These are phyloP conservation scores for Trametes coccinea DNA, from an alignment of 768 basidiomycete genomes.

Conservation along the genomic window DNA sequence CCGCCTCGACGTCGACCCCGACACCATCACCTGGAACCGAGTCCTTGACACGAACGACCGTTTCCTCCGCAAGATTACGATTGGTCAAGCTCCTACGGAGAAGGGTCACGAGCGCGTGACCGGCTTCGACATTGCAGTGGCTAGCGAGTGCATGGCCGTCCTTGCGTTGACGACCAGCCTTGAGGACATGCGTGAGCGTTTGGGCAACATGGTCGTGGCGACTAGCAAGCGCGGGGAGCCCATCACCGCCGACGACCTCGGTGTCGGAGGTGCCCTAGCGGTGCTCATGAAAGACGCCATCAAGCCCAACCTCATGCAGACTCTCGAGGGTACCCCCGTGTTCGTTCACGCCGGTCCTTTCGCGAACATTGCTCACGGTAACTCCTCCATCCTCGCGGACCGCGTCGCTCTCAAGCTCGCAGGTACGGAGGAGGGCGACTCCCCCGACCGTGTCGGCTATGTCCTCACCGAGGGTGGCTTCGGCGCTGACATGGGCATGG, in stretches of 20 bases:
- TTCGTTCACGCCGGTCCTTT: conserved; percentile 99
- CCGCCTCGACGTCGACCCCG: conserved; percentile 86
- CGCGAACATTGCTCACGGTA: conserved; percentile 98
- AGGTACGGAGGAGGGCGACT: conserved; percentile 90
- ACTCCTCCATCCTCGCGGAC: conserved; percentile 98
- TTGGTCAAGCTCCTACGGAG: conserved; percentile 90
- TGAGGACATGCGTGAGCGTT: conserved; percentile 86
- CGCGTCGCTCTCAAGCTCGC: conserved; percentile 95
- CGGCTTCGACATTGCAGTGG: conserved; percentile 96
- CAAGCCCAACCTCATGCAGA: conserved; percentile 99
- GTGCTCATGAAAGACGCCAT: conserved; percentile 99
- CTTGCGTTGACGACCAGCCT: conserved; percentile 87
- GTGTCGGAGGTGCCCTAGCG: conserved; percentile 91
- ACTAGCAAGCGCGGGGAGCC: conserved; percentile 89
- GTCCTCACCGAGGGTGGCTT: conserved; percentile 99
- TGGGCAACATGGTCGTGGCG: conserved; percentile 97
- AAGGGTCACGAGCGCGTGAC: conserved; percentile 85
- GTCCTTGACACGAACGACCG: conserved; percentile 97
- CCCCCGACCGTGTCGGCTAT: conserved; percentile 79
- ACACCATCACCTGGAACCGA: conserved; percentile 97
- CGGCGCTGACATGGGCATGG: conserved; percentile 99
- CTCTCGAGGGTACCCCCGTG: conserved; percentile 96
- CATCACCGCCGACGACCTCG: conserved; percentile 95
- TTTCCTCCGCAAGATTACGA: conserved; percentile 90
- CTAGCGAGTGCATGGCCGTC: conserved; percentile 98